Percentiles rank a stretch among this genome's conserved stretches.
phyloP scores from a whole-genome alignment of 202 grass and related monocot genomes.

The Saccharum hybrid region DNA sequence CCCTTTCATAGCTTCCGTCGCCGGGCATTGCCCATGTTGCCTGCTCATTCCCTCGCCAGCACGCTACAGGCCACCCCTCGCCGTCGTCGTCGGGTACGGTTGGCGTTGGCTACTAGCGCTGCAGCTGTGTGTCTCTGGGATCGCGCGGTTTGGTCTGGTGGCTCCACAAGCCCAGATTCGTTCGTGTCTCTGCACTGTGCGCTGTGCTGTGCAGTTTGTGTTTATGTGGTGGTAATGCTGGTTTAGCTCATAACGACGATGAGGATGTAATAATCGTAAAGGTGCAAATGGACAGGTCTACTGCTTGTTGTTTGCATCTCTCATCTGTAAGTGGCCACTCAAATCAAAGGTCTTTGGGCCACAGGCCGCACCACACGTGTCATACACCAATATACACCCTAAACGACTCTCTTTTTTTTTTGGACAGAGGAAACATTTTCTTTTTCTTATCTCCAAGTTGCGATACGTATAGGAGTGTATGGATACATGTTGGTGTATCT shows the following conservation, averaged over 20 bases:
- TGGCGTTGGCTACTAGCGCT: slow-evolving; percentile 32
- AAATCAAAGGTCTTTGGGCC: background rate
- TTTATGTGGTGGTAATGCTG: too few relatives aligned
- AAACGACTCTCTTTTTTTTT: too few relatives aligned
- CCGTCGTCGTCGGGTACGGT: slow-evolving; percentile 52
- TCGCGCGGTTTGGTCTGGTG: background rate
- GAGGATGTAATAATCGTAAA: background rate
- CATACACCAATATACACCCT: too few relatives aligned
- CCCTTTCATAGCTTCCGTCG: slow-evolving; percentile 49
- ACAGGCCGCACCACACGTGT: too few relatives aligned
- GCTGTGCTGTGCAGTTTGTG: background rate
- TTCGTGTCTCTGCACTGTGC: background rate
- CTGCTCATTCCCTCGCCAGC: slow-evolving; percentile 58
- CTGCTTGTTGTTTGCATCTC: background rate
- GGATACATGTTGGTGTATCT: too few relatives aligned
- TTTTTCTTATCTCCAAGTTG: too few relatives aligned
- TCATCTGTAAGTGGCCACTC: slow-evolving; percentile 21
- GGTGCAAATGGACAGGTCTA: slow-evolving; percentile 13
- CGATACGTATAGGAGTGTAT: too few relatives aligned
- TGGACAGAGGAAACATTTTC: too few relatives aligned
- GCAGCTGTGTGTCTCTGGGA: background rate
- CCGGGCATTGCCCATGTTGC: slow-evolving; percentile 39
- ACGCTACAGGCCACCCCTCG: slow-evolving; percentile 45
- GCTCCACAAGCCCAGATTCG: background rate
- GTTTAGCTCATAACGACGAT: background rate